Conservation (phyloP, 495 filamentous ascomycete genomes). For the Evansstolkia leycettana region DNA sequence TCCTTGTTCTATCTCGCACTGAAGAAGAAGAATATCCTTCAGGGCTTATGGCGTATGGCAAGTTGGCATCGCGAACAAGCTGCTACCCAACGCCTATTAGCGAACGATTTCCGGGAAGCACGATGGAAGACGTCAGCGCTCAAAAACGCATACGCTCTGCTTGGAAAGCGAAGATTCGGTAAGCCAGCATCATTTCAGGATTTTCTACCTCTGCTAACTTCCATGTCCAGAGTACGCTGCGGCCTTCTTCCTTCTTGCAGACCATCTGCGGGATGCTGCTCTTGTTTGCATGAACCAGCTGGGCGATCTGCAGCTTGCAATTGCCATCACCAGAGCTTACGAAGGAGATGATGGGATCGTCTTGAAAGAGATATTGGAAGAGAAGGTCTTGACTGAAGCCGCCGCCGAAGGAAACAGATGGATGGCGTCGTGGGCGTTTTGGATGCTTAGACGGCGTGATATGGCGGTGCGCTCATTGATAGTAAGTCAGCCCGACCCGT, state of each 20-base stretch:
- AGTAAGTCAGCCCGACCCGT: constrained; percentile 11
- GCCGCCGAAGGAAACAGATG: constrained; percentile 76
- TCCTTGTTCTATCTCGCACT: constrained; percentile 84
- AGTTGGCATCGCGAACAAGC: constrained; percentile 77
- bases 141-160: constrained; percentile 95
- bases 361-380: constrained; percentile 60
- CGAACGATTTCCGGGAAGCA: constrained; percentile 76
- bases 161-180: constrained; percentile 86
- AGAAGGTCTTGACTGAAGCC: constrained; percentile 68
- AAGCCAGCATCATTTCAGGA: constrained; percentile 8
- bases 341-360: constrained; percentile 76
- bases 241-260: constrained; percentile 89
- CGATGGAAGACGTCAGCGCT: constrained; percentile 84
- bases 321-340: constrained; percentile 78
- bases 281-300: constrained; percentile 76
- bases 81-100: constrained; percentile 61
- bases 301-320: constrained; percentile 79
- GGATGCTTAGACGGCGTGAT: constrained; percentile 74
- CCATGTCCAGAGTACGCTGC: constrained; percentile 69
- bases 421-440: constrained; percentile 93
- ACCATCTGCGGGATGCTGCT: constrained; percentile 71
- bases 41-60: constrained; percentile 95
- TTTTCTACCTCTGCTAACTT: constrained; percentile 2
- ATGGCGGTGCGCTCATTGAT: constrained; percentile 82
- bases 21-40: constrained; percentile 79